These are phyloP conservation scores for Suillus lakei DNA, from an alignment of 768 basidiomycete genomes.

Conservation along the genomic window DNA sequence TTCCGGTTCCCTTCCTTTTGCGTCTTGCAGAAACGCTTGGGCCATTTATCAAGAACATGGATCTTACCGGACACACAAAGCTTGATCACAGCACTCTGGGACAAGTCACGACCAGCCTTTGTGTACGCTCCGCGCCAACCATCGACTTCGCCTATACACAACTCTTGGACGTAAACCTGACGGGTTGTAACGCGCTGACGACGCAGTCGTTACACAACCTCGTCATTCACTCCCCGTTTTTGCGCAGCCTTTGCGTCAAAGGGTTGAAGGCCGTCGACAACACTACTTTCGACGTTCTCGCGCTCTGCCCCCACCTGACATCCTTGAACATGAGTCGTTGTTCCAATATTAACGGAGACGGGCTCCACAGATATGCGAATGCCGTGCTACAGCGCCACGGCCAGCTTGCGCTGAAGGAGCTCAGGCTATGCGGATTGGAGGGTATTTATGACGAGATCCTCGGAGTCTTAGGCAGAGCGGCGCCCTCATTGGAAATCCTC, in stretches of 20 bases:
- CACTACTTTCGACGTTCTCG: conserved; percentile 72
- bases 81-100: conserved; percentile 55
- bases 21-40: conserved; percentile 61
- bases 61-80: conserved; percentile 64
- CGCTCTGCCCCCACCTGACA: conserved; percentile 57
- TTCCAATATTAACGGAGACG: conserved; percentile 64
- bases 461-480: conserved; percentile 65
- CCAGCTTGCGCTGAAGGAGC: conserved; percentile 58
- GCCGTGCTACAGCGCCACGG: conserved; percentile 51
- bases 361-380: conserved; percentile 54
- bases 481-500: conserved; percentile 76
- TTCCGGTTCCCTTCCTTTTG: conserved; percentile 54
- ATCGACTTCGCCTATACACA: conserved; percentile 55
- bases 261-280: conserved; percentile 74
- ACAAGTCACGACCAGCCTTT: conserved; percentile 58
- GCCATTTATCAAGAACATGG: conserved; percentile 63
- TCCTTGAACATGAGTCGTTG: conserved; percentile 77
- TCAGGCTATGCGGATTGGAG: conserved; percentile 72
- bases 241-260: conserved; percentile 65
- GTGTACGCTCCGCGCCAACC: conserved; percentile 41
- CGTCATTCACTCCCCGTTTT: conserved; percentile 62
- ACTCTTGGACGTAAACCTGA: conserved; percentile 71
- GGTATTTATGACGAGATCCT: conserved; percentile 64
- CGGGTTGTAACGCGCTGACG: conserved; percentile 71
- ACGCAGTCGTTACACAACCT: conserved; percentile 72